These are phyloP conservation scores for Marchantia polymorpha DNA, from an alignment of 225 moss, liverwort and hornwort species.

Conservation along the genomic window DNA sequence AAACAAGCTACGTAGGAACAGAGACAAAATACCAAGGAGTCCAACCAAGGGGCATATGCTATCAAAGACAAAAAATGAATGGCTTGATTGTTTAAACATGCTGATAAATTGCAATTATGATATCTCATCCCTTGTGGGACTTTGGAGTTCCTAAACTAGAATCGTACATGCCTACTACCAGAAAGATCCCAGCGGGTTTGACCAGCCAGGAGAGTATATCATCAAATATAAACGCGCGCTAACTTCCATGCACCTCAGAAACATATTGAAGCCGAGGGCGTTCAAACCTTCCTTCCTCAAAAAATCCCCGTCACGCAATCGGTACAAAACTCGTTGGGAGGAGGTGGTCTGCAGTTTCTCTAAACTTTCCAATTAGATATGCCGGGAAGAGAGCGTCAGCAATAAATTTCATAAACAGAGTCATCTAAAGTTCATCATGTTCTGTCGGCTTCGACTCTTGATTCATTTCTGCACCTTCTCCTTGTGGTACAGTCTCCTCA, in stretches of 20 bases:
- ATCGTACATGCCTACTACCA: neutral
- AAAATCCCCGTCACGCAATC: neutral
- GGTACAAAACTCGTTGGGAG: neutral
- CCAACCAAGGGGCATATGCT: no score
- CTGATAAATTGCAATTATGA: neutral
- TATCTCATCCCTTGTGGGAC: slow-evolving; percentile 19
- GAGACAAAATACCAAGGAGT: no score
- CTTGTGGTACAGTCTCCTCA: slow-evolving; percentile 4
- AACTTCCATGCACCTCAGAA: slow-evolving; percentile 15
- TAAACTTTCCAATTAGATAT: slow-evolving; percentile 18
- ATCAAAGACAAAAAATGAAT: neutral
- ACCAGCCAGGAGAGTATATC: neutral
- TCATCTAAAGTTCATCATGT: slow-evolving; percentile 43
- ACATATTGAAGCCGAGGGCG: slow-evolving; percentile 4
- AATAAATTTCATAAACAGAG: slow-evolving; percentile 17
- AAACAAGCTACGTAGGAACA: no score
- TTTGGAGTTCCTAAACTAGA: slow-evolving; percentile 1
- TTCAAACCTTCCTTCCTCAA: neutral
- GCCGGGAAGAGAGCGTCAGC: slow-evolving; percentile 29
- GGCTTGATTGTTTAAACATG: neutral
- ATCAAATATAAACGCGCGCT: neutral
- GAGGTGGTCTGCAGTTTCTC: slow-evolving; percentile 21
- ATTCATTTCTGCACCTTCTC: neutral
- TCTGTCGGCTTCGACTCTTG: neutral
- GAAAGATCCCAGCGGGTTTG: slow-evolving; percentile 7